Base-by-base conservation (phyloP, 768 basidiomycete species). In the Boletellus sp. region DNA sequence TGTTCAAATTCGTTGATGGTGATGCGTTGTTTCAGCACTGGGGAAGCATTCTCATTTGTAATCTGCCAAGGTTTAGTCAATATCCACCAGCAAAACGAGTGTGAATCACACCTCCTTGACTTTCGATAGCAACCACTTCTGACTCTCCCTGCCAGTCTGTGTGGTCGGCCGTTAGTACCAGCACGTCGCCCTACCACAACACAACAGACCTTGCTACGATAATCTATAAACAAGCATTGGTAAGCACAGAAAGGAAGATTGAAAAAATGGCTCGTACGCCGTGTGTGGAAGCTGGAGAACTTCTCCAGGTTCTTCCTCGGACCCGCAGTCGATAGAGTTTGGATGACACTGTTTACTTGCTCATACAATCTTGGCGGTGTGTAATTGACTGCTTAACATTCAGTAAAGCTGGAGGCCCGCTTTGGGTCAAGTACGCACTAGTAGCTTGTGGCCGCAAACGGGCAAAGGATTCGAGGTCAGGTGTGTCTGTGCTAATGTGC, bases 121-220 rank as follows among this genome's bases (percentile, higher is more conserved):
- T 67, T 73, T 86, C 40, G 75, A 71, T 55, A 84, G 68, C 41
- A 93, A 74, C 91, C 90, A 93, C 49, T 75, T 64, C 65, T 92
- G 90, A 58, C 87, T 89, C 66, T 89, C 66, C 61, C 61, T 80
- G 28, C 90, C 90, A 17, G 81, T 85, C 87, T 91, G 51, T 13
- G 44, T 26, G 16, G 35, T 19, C 39, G 38, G 55, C 35, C 35
- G 48, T 57, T 49, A 51, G 53, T 66, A 54, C 20, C 31, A 38
- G 41, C 11, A 42, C 26, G 47, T 48, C 31, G 9, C 40, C 45
- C 58, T 20, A 3, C 7, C 2, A 34, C 3, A 42, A 60, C 37
- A 3, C 4, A 40, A 54, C 66, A 67, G 68, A 90, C 89, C 61
- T 87, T 78, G 72, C 86, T 89, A 44, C 84, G 85, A 64, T 86